Evolutionary conservation across 2,329 filamentous ascomycete genomes (phyloP).

Genomic region (Colletotrichum lindemuthianum): DNA sequence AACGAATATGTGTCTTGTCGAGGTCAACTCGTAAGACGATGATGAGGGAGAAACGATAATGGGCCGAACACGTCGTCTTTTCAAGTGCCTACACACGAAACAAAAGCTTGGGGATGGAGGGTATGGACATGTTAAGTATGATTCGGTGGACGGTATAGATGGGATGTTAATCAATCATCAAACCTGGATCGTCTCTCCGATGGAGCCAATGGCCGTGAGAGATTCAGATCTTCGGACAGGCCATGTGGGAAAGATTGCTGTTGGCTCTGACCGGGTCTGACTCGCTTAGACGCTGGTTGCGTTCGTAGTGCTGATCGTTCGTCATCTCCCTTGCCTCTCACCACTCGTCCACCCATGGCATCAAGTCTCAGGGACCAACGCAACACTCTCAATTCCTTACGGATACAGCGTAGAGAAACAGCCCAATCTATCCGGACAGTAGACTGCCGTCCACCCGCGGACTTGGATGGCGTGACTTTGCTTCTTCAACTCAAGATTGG

Average conservation of each 20-base stretch:
- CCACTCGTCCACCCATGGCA: too few species aligned
- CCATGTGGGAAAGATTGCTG: constrained; percentile 1
- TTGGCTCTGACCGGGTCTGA: constrained; percentile 16
- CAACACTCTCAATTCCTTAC: too few species aligned
- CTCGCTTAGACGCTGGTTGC: constrained; percentile 2
- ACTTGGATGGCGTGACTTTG: constrained; percentile 28
- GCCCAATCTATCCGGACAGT: background rate
- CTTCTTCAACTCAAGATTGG: constrained; percentile 21
- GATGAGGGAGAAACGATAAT: background rate
- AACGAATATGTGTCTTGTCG: background rate
- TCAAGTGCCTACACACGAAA: background rate
- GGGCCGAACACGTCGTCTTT: background rate
- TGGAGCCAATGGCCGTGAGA: constrained; percentile 31
- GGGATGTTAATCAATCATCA: constrained; percentile 15
- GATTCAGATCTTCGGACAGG: constrained; percentile 32
- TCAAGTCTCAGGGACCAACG: too few species aligned
- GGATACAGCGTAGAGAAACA: constrained; percentile 12
- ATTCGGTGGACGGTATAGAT: constrained; percentile 12
- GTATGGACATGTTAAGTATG: constrained; percentile 6
- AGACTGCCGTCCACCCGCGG: too few species aligned
- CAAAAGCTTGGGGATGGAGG: background rate
- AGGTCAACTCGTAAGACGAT: constrained; percentile 13
- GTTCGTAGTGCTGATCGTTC: too few species aligned
- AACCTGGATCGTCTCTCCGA: constrained; percentile 30
- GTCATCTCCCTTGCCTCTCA: too few species aligned